Evolutionary conservation across 371 early-diverging fungal genomes (phyloP), one percentile per base, ranked within the genome.

Genomic region (Apophysomyces sp.): DNA sequence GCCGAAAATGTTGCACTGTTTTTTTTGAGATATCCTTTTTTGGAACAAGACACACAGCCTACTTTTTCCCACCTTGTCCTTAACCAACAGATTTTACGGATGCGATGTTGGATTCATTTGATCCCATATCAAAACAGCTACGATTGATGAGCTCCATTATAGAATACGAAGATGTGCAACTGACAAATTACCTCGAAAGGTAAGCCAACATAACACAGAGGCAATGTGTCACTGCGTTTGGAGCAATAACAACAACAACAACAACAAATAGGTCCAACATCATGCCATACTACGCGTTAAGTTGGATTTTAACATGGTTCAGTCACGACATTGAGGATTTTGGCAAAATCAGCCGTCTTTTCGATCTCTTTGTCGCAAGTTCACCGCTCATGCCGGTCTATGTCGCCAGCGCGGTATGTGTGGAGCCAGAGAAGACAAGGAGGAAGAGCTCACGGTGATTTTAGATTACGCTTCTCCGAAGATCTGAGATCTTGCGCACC

Each of bases 261-360:
- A n/a, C n/a, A n/a, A n/a, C n/a, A n/a, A n/a, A n/a, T 57, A 73
- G 77, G 49, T 66, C 68, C 36, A 73, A 77, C 36, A 78, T 91
- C 16, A 86, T 88, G 63, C 91, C 94, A 15, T 92, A 88, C 67
- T 95, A 91, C 71, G 89, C 89, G 12, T 66, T 95, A 36, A 88
- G 90, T 65, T 94, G 94, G 94, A 76, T 94, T 39, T 72, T 94
- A 37, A 92, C 94, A 11, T 95, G 95, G 95, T 92, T 86, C 64
- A 86, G 90, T 24, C 95, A 95, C 68, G 89, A 94, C 65, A 60
- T 94, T 36, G 70, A 72, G 27, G 77, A 80, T 62, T 83, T 89
- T 49, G 72, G 69, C 39, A 81, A 79, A 34, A 76, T 89, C 24
- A 72, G 86, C 36, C 83, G 94, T 18, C 67, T 95, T 11, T 92